Evolutionary conservation across 129 eudicot species (phyloP).

Genomic region (carrot (Daucus carota)): DNA sequence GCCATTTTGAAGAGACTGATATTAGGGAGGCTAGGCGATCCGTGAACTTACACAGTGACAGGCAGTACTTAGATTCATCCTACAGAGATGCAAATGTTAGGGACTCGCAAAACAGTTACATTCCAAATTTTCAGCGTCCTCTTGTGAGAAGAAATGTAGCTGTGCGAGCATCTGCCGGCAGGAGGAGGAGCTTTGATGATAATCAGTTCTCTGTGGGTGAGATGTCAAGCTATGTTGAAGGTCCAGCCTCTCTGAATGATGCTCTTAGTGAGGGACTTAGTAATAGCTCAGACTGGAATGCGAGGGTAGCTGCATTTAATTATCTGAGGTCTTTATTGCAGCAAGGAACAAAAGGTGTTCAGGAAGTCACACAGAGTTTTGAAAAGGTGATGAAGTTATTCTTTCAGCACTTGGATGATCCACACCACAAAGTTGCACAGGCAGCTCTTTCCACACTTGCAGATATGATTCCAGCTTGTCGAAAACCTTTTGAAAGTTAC

Average conservation of each 20-base stretch:
- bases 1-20: slow-evolving; percentile 53
- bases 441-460: slow-evolving; percentile 93
- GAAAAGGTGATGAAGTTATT: slow-evolving; percentile 96
- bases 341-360: slow-evolving; percentile 79
- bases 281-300: slow-evolving; percentile 84
- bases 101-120: slow-evolving; percentile 44
- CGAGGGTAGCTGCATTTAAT: slow-evolving; percentile 91
- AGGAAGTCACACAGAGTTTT: slow-evolving; percentile 80
- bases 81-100: slow-evolving; percentile 52
- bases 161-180: slow-evolving; percentile 58
- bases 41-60: slow-evolving; percentile 47
- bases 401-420: slow-evolving; percentile 90
- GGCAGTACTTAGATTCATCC: slow-evolving; percentile 54
- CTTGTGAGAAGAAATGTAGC: slow-evolving; percentile 64
- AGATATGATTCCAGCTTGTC: slow-evolving; percentile 81
- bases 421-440: slow-evolving; percentile 98
- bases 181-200: slow-evolving; percentile 89
- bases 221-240: slow-evolving; percentile 59
- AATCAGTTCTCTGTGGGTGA: slow-evolving; percentile 66
- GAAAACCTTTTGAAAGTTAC: slow-evolving; percentile 85
- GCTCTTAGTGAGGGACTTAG: slow-evolving; percentile 76
- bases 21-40: slow-evolving; percentile 57
- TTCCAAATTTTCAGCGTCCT: slow-evolving; percentile 92
- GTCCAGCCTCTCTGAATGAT: slow-evolving; percentile 77
- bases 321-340: slow-evolving; percentile 65